Base-by-base conservation (phyloP, 1,284 basidiomycete genomes). In the Paramarasmius palmivorus region DNA sequence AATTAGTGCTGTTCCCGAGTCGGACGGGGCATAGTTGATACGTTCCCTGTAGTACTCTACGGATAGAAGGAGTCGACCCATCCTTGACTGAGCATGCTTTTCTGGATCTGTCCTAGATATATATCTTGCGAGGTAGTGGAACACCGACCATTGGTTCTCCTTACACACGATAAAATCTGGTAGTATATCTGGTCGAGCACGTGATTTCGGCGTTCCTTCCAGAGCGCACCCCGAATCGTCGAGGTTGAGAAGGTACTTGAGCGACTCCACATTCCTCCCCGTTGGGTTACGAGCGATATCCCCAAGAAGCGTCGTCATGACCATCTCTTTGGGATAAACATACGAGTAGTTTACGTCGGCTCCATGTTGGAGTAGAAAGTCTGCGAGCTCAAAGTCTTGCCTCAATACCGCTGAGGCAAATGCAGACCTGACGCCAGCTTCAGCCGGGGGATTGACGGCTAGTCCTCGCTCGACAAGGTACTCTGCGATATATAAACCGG, bases 271-370 rank as follows among this genome's bases (percentile, higher is more conserved):
- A 32, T 44, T 50, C 37, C 25, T 38, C 37, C 48, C 54, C 19
- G 49, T 51, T n/a, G 42, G 41, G 25, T 36, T 23, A 20, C 19
- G 22, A 5, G 48, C 35, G 19, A 52, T n/a, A 37, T 52, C 50
- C 7, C 42, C 44, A 14, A 56, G 37, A n/a, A 56, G 3, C 19
- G 44, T 46, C 23, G 50, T 46, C 14, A 19, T 32, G 8, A n/a
- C 36, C 17, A 39, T 6, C 25, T 29, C 15, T 17, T 44, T 40
- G 17, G 36, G 5, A 12, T 45, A 19, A 1, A 14, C 23, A 35
- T 52, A 52, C 25, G 44, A 10, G 14, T 40, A 39, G 22, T 56
- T 38, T 5, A 56, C n/a, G 29, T 56, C 47, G 19, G 54, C 54
- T 19, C 54, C 54, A 37, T 37, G 32, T 9, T 25, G n/a, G 4